A percentile compares a stretch with the other conserved stretches of the same genome.
These are phyloP conservation scores for Boletus rex-veris DNA, from an alignment of 768 basidiomycete species.

Conservation along the genomic window DNA sequence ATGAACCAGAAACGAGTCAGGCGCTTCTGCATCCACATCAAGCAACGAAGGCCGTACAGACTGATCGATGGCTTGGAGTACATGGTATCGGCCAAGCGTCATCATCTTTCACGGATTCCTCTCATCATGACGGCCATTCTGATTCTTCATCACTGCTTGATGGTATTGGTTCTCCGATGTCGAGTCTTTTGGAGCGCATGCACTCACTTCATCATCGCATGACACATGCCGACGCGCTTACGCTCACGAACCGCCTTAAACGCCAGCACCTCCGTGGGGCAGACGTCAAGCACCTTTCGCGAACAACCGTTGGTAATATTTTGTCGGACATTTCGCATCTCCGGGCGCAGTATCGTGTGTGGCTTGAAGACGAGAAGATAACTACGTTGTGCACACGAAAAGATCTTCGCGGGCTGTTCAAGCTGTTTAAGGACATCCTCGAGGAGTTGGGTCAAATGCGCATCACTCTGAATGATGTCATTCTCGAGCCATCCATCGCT, in stretches of 20 bases:
- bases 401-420: constrained; percentile 80
- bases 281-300: constrained; percentile 83
- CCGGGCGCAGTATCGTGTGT: constrained; percentile 68
- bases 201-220: constrained; percentile 60
- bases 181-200: constrained; percentile 60
- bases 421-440: constrained; percentile 81
- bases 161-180: constrained; percentile 46
- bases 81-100: constrained; percentile 33
- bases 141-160: constrained; percentile 73
- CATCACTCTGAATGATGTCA: constrained; percentile 80
- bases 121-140: constrained; percentile 59
- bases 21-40: constrained; percentile 36
- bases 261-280: constrained; percentile 85
- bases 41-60: constrained; percentile 66
- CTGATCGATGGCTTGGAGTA: constrained; percentile 42
- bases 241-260: constrained; percentile 85
- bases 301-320: constrained; percentile 73
- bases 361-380: constrained; percentile 72
- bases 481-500: constrained; percentile 82
- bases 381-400: constrained; percentile 63
- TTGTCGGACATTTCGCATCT: constrained; percentile 65
- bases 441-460: constrained; percentile 79
- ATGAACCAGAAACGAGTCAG: constrained; percentile 36
- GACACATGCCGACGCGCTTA: constrained; percentile 76
- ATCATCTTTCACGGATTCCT: constrained; percentile 37